Evolutionary conservation across 1,139 yeast genomes (phyloP).

Genomic region (Geotrichum siamense): DNA sequence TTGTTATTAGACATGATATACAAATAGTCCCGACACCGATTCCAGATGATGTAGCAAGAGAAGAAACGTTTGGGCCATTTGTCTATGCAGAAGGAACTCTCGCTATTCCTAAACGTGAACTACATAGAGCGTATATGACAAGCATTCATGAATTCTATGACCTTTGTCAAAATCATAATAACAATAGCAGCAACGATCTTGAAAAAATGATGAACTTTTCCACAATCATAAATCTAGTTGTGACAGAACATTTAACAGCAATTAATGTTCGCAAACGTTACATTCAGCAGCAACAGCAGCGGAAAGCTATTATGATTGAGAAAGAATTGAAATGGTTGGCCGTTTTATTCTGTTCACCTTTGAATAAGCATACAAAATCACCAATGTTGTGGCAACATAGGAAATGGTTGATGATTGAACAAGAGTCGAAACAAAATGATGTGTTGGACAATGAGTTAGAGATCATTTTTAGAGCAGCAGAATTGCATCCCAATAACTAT

Average conservation of each 20-base stretch:
- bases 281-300: constrained; percentile 11
- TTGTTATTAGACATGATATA: no score
- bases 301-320: constrained; percentile 4
- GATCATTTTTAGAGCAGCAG: constrained; percentile 33
- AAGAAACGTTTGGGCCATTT: constrained; percentile 13
- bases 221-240: constrained; percentile 27
- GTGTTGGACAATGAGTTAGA: constrained; percentile 23
- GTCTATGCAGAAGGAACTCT: constrained; percentile 18
- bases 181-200: background rate
- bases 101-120: constrained; percentile 27
- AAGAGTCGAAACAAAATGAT: constrained; percentile 5
- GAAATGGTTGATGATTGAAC: constrained; percentile 25
- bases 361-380: constrained; percentile 35
- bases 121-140: constrained; percentile 19
- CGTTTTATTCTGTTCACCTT: constrained; percentile 31
- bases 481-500: constrained; percentile 40
- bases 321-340: constrained; percentile 29
- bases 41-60: background rate
- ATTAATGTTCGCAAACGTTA: constrained; percentile 31
- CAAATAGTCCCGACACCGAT: no score
- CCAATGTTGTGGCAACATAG: constrained; percentile 38
- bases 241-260: constrained; percentile 34
- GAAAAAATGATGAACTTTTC: constrained; percentile 16
- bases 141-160: constrained; percentile 4
- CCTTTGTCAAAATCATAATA: no score